Conservation (phyloP, 2,329 filamentous ascomycete species). For the Cladosporium sp. region DNA sequence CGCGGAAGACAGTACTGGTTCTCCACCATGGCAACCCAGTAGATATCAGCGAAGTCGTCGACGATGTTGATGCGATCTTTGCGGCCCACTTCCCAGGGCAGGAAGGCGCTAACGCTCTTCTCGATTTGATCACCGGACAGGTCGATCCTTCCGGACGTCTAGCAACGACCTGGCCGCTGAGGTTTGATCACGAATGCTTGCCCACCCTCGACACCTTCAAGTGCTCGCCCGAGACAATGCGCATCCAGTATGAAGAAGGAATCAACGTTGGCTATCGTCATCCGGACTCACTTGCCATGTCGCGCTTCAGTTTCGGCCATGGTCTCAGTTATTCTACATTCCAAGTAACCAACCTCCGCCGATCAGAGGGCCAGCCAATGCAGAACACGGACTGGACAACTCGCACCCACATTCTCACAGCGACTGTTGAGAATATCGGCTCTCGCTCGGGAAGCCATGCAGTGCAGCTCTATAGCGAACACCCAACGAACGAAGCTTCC, state of each 20-base stretch:
- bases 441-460: neutral
- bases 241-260: slow-evolving; percentile 64
- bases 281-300: neutral
- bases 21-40: slow-evolving; percentile 77
- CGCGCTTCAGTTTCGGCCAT: slow-evolving; percentile 73
- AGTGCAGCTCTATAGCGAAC: neutral
- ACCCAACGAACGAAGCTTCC: neutral
- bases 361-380: neutral
- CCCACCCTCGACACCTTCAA: slow-evolving; percentile 56
- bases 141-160: slow-evolving; percentile 64
- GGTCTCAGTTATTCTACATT: slow-evolving; percentile 78
- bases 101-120: slow-evolving; percentile 62
- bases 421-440: neutral
- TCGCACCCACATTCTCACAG: neutral
- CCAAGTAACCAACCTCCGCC: slow-evolving; percentile 57
- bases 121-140: slow-evolving; percentile 73
- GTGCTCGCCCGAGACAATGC: slow-evolving; percentile 53
- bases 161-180: slow-evolving; percentile 56
- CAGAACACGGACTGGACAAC: neutral
- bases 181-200: neutral
- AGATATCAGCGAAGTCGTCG: slow-evolving; percentile 68
- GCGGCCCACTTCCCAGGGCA: slow-evolving; percentile 49
- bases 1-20: slow-evolving; percentile 70
- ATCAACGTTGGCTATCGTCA: slow-evolving; percentile 71
- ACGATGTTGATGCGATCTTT: slow-evolving; percentile 63